phyloP scores from a whole-genome alignment of 768 basidiomycete species.

The Xanthoconium stramineum region DNA sequence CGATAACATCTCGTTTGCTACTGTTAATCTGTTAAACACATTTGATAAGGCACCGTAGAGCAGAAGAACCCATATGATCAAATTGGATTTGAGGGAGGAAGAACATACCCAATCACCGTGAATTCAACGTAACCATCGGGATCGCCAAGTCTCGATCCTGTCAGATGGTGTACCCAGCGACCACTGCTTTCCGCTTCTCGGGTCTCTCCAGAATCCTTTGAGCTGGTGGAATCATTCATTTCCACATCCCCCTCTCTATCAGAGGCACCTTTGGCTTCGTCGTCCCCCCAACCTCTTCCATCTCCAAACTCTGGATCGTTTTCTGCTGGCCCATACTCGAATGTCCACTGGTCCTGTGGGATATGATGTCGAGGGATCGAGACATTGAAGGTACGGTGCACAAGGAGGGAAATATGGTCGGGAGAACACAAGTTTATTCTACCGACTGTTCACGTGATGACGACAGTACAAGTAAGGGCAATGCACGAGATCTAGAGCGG shows the following conservation, averaged over 20 bases:
- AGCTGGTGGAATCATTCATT: constrained; percentile 6
- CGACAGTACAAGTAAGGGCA: neutral
- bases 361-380: constrained; percentile 94
- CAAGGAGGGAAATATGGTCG: constrained; percentile 86
- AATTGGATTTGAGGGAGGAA: neutral
- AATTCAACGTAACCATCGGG: constrained; percentile 68
- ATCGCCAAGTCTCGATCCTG: constrained; percentile 68
- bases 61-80: neutral
- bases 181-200: constrained; percentile 52
- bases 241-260: constrained; percentile 5
- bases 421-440: constrained; percentile 86
- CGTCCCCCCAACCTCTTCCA: constrained; percentile 25
- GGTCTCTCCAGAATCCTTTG: constrained; percentile 12
- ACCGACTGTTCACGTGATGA: constrained; percentile 51
- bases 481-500: neutral
- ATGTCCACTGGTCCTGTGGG: constrained; percentile 74
- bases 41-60: constrained; percentile 4
- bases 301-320: constrained; percentile 72
- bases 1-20: constrained; percentile 93
- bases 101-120: constrained; percentile 73
- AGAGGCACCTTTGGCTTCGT: constrained; percentile 6
- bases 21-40: constrained; percentile 56
- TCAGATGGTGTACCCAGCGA: constrained; percentile 74
- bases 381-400: constrained; percentile 91
- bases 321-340: constrained; percentile 81